Conservation (phyloP, 352 stramenopile genomes). For the Phytophthora niederhauseri region DNA sequence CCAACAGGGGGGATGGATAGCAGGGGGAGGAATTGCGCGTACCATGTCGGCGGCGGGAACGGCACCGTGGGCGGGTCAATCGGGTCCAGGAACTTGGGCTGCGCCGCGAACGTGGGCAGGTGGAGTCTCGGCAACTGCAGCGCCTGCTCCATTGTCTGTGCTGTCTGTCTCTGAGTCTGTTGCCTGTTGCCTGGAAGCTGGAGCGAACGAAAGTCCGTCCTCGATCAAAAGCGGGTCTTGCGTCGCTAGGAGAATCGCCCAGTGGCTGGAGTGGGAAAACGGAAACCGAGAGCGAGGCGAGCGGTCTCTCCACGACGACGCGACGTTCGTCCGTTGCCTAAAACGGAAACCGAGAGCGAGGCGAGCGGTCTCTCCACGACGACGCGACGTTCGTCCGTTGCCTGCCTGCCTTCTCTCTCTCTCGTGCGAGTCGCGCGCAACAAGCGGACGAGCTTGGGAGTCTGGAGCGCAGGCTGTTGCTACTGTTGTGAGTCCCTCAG, state of each 20-base stretch:
- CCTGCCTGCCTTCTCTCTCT: neutral
- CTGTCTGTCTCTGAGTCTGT: neutral
- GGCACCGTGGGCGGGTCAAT: conserved; percentile 73
- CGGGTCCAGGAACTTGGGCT: conserved; percentile 67
- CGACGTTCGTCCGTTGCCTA: neutral
- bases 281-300: neutral
- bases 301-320: neutral
- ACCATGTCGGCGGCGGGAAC: conserved; percentile 71
- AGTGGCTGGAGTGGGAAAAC: neutral
- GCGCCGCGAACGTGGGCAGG: conserved; percentile 53
- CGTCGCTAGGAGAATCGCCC: conserved; percentile 13
- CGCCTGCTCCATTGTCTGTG: conserved; percentile 51
- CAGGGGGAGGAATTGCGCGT: conserved; percentile 3
- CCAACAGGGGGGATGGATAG: neutral
- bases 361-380: neutral
- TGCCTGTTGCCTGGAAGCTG: neutral
- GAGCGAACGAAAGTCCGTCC: conserved; percentile 13
- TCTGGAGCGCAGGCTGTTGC: neutral
- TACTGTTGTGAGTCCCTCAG: neutral
- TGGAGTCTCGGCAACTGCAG: conserved; percentile 73
- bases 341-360: neutral
- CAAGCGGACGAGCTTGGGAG: conserved; percentile 26
- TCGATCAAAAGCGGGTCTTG: neutral
- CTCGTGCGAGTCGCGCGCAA: conserved; percentile 7
- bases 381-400: neutral